Evolutionary conservation across 2,329 filamentous ascomycete genomes (phyloP).

Genomic region (Aspergillus sp.): DNA sequence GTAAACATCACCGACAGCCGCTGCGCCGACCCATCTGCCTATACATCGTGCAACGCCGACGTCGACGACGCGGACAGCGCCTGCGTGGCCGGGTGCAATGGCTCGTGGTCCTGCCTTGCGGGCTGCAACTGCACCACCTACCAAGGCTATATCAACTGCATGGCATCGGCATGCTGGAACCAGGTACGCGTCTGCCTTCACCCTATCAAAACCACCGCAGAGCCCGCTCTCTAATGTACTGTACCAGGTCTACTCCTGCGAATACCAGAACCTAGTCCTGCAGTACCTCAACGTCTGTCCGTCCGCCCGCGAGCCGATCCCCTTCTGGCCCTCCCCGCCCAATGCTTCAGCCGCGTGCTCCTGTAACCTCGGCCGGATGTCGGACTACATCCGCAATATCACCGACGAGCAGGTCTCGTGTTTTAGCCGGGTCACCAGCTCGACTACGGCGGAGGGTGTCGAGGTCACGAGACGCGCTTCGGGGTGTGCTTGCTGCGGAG

Average conservation of each 20-base stretch:
- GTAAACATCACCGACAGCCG: slow-evolving; percentile 14
- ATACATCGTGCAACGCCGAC: slow-evolving; percentile 12
- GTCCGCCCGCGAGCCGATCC: slow-evolving; percentile 1
- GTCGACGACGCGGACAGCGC: slow-evolving; percentile 12
- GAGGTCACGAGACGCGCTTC: slow-evolving; percentile 15
- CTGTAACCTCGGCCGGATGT: slow-evolving; percentile 4
- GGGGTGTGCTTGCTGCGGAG: slow-evolving; percentile 27
- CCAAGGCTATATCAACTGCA: slow-evolving; percentile 27
- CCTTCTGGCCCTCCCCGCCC: slow-evolving; percentile 7
- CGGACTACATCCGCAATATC: neutral
- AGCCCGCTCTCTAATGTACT: neutral
- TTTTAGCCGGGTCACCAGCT: slow-evolving; percentile 11
- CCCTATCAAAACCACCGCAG: neutral
- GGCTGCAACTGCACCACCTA: slow-evolving; percentile 16
- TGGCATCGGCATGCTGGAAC: slow-evolving; percentile 32
- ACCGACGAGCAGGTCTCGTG: slow-evolving; percentile 10
- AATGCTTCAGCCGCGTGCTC: slow-evolving; percentile 3
- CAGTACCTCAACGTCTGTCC: slow-evolving; percentile 1
- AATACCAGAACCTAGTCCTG: slow-evolving; percentile 2
- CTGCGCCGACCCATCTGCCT: slow-evolving; percentile 12
- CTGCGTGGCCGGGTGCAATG: slow-evolving; percentile 12
- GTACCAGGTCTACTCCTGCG: slow-evolving; percentile 7
- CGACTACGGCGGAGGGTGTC: slow-evolving; percentile 8
- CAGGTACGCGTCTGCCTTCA: slow-evolving; percentile 11
- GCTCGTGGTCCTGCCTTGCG: slow-evolving; percentile 12